Percentiles rank a stretch among this genome's conserved stretches.
Conservation (phyloP, 2,329 filamentous ascomycete genomes). For the Pseudogymnoascus sp. region DNA sequence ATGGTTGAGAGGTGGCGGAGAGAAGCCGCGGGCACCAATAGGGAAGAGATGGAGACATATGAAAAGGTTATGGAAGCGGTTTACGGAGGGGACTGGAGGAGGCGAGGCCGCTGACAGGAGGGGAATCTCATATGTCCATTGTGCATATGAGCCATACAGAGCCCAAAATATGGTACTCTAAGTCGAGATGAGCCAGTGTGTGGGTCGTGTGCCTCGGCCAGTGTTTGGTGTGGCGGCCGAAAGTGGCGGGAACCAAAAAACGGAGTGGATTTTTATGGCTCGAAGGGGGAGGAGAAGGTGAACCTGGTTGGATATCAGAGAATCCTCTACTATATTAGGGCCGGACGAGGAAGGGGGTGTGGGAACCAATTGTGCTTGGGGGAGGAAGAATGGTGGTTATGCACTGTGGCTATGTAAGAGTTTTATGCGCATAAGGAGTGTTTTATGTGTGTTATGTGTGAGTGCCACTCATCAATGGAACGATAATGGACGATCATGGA, state of each 20-base stretch:
- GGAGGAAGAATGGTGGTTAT: background rate
- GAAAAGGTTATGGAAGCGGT: background rate
- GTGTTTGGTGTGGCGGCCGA: background rate
- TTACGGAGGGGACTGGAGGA: background rate
- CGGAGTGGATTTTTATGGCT: background rate
- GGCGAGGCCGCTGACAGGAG: background rate
- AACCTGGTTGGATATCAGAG: background rate
- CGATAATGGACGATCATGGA: background rate
- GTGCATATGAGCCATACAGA: background rate
- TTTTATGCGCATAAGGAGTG: slow-evolving; percentile 2
- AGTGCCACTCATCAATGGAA: background rate
- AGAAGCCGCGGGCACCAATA: background rate
- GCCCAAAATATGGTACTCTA: slow-evolving; percentile 15
- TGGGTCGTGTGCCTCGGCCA: background rate
- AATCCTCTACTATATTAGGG: background rate
- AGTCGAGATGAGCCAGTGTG: background rate
- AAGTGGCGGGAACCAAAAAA: background rate
- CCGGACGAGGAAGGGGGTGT: background rate
- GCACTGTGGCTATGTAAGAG: background rate
- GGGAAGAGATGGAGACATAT: background rate
- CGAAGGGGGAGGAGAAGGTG: background rate
- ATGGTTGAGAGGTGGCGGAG: background rate
- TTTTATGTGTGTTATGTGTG: slow-evolving; percentile 4
- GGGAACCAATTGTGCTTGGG: background rate
- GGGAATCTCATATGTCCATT: background rate